Evolutionary conservation across 108 stramenopile genomes (phyloP).

Genomic region (Chaetoceros tenuissimus): DNA sequence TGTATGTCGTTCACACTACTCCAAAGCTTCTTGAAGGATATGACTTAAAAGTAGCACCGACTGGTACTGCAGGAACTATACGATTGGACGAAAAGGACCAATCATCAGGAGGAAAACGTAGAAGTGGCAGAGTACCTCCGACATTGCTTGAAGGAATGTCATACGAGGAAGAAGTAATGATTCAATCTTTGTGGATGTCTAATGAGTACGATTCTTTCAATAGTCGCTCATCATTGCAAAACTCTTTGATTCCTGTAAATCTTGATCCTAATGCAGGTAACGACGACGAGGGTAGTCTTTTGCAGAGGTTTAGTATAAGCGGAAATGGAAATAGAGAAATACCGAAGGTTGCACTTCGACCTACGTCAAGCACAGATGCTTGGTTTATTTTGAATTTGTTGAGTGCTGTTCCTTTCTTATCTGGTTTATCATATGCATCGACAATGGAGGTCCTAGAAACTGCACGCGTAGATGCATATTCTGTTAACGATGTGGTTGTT

Average conservation of each 20-base stretch:
- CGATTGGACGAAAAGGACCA: constrained; percentile 45
- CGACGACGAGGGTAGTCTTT: not conserved
- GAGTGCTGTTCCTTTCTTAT: constrained; percentile 75
- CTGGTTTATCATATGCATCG: constrained; percentile 64
- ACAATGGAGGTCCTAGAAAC: constrained; percentile 86
- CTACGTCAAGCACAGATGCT: constrained; percentile 76
- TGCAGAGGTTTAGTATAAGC: constrained; percentile 5
- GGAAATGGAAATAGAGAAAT: constrained; percentile 24
- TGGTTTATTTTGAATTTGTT: constrained; percentile 85
- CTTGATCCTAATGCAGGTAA: not conserved
- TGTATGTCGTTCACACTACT: constrained; percentile 92
- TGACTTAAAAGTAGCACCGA: constrained; percentile 72
- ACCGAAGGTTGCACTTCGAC: constrained; percentile 69
- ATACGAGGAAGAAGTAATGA: not conserved
- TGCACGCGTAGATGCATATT: constrained; percentile 59
- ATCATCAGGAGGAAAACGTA: constrained; percentile 2
- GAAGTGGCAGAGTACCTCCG: not conserved
- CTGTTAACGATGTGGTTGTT: constrained; percentile 50
- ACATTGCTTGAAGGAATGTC: not conserved
- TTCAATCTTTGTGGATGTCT: not conserved
- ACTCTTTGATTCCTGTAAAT: not conserved
- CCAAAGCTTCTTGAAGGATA: constrained; percentile 33
- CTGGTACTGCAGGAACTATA: constrained; percentile 83
- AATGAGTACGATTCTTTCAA: not conserved
- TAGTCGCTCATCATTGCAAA: not conserved